Conservation (phyloP, 441 rosid species). For the Erodium chrysanthum region DNA sequence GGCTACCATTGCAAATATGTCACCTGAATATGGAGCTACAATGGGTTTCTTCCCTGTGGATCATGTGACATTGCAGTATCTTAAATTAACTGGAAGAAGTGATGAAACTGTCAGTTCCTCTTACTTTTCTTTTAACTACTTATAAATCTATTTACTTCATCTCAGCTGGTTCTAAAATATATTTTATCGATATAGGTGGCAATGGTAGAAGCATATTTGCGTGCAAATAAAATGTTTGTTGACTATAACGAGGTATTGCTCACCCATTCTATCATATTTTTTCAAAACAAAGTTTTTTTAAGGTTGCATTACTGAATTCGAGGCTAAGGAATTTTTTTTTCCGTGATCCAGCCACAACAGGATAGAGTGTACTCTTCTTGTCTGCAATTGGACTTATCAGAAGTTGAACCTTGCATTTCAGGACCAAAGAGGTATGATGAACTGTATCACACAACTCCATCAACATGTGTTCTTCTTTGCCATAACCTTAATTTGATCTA, state of each 20-base stretch:
- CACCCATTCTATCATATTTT: slow-evolving; percentile 7
- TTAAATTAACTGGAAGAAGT: slow-evolving; percentile 54
- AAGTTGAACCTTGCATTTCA: slow-evolving; percentile 52
- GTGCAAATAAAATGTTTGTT: slow-evolving; percentile 55
- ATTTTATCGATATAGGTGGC: slow-evolving; percentile 29
- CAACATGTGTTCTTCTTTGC: neutral
- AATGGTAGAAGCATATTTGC: slow-evolving; percentile 53
- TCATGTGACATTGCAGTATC: slow-evolving; percentile 53
- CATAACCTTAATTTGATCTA: neutral
- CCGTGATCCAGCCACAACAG: slow-evolving; percentile 37
- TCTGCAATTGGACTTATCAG: slow-evolving; percentile 44
- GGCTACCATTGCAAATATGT: slow-evolving; percentile 65
- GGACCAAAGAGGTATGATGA: slow-evolving; percentile 59
- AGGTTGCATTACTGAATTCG: slow-evolving; percentile 8
- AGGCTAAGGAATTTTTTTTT: slow-evolving; percentile 4
- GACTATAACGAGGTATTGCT: slow-evolving; percentile 46
- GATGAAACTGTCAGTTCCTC: slow-evolving; percentile 41
- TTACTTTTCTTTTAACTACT: slow-evolving; percentile 8
- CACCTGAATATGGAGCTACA: slow-evolving; percentile 68
- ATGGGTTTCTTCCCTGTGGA: slow-evolving; percentile 75
- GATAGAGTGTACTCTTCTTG: slow-evolving; percentile 44
- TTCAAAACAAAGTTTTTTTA: neutral
- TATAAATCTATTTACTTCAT: neutral
- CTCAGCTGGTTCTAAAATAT: slow-evolving; percentile 4
- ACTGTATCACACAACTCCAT: slow-evolving; percentile 3